Evolutionary conservation across 768 basidiomycete species (phyloP).

Genomic region (Tylopilus balloui): DNA sequence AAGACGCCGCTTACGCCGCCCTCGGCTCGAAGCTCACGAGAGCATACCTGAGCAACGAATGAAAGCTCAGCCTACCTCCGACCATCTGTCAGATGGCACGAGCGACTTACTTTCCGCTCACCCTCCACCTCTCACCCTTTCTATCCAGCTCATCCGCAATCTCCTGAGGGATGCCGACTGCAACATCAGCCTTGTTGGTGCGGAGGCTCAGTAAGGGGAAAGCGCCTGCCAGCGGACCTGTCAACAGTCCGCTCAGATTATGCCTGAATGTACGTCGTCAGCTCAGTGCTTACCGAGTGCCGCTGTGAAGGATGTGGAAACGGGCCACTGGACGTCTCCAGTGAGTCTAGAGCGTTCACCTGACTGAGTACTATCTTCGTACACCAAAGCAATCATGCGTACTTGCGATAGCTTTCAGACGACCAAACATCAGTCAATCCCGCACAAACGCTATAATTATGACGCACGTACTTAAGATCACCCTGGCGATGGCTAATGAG

Average conservation of each 20-base stretch:
- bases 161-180: conserved; percentile 68
- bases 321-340: conserved; percentile 85
- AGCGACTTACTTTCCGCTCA: conserved; percentile 63
- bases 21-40: conserved; percentile 31
- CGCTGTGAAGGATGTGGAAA: conserved; percentile 65
- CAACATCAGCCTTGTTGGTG: conserved; percentile 95
- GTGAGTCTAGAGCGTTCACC: conserved; percentile 56
- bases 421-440: conserved; percentile 2
- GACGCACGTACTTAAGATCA: conserved; percentile 77
- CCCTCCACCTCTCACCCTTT: conserved; percentile 68
- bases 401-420: conserved; percentile 77
- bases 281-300: conserved; percentile 55
- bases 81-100: neutral
- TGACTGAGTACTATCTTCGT: conserved; percentile 1
- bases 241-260: conserved; percentile 4
- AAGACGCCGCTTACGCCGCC: neutral
- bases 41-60: conserved; percentile 22
- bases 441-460: neutral
- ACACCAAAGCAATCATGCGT: conserved; percentile 23
- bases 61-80: neutral
- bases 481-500: conserved; percentile 46
- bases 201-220: conserved; percentile 83
- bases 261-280: neutral
- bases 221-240: conserved; percentile 72
- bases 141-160: conserved; percentile 64